Evolutionary conservation across 495 filamentous ascomycete species (phyloP).

Genomic region (Penicillium chermesinum): DNA sequence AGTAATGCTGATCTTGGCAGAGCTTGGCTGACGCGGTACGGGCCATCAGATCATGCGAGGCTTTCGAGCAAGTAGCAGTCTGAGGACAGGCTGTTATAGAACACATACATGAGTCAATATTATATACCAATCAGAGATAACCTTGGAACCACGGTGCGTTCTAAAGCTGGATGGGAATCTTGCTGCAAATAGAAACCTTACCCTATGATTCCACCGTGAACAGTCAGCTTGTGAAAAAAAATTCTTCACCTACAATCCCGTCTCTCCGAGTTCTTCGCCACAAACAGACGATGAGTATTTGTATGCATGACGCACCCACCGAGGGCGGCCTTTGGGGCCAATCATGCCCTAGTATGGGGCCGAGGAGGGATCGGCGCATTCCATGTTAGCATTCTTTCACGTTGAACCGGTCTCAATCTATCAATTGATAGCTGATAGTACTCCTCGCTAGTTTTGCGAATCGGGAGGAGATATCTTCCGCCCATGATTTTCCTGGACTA

Average conservation of each 20-base stretch:
- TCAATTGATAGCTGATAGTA: too few relatives aligned
- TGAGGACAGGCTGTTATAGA: background rate
- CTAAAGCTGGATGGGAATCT: too few relatives aligned
- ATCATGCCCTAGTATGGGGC: background rate
- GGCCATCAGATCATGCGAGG: background rate
- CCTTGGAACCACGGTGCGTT: too few relatives aligned
- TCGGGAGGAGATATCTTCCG: background rate
- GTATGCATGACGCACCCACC: background rate
- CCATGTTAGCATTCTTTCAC: background rate
- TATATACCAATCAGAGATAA: too few relatives aligned
- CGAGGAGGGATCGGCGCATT: background rate
- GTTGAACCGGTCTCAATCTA: background rate
- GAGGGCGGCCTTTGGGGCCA: background rate
- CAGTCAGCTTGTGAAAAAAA: background rate
- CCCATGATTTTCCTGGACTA: background rate
- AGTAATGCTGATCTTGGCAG: slow-evolving; percentile 6
- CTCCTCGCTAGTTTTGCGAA: too few relatives aligned
- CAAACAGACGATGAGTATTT: background rate
- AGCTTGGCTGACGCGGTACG: slow-evolving; percentile 11
- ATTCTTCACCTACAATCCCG: background rate
- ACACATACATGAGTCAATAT: too few relatives aligned
- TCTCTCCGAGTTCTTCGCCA: background rate
- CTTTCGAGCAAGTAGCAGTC: background rate
- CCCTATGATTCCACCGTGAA: too few relatives aligned
- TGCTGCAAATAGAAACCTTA: too few relatives aligned